A percentile compares a stretch with the other conserved stretches of the same genome.
phyloP scores from a whole-genome alignment of 208 protist genomes.

The Kentomonas sorsogonicus region DNA sequence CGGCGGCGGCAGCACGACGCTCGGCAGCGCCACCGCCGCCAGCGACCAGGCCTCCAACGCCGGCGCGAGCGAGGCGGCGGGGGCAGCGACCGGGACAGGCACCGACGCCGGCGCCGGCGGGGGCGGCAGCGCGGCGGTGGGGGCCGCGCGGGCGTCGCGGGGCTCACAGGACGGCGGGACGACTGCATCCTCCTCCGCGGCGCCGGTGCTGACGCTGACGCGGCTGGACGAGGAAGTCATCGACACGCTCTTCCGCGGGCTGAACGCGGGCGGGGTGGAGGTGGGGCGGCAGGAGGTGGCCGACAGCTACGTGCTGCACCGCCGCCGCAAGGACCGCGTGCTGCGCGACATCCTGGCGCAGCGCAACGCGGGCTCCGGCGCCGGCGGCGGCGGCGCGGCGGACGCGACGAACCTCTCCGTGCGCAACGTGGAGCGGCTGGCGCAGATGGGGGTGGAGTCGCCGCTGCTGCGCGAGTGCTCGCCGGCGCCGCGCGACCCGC shows the following conservation, averaged over 20 bases:
- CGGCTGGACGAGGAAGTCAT: constrained; percentile 21
- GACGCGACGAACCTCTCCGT: background rate
- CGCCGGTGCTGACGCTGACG: constrained; percentile 10
- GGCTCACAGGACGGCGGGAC: too few relatives aligned
- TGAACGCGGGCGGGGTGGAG: constrained; percentile 12
- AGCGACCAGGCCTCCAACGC: too few relatives aligned
- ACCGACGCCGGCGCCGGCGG: too few relatives aligned
- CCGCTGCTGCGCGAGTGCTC: constrained; percentile 4
- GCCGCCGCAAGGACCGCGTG: constrained; percentile 19
- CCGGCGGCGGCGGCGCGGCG: constrained; percentile 12
- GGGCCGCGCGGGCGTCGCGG: too few relatives aligned
- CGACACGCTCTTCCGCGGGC: constrained; percentile 16
- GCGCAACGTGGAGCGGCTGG: constrained; percentile 3
- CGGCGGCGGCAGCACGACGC: too few relatives aligned
- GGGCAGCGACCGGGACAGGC: too few relatives aligned
- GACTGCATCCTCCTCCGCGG: too few relatives aligned
- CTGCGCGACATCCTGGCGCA: constrained; percentile 19
- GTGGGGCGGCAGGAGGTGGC: constrained; percentile 17
- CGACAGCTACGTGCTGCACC: constrained; percentile 25
- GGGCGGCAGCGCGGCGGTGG: too few relatives aligned
- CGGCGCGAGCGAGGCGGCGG: too few relatives aligned
- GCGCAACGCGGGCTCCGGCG: background rate
- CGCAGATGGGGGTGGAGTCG: background rate
- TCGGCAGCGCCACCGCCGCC: too few relatives aligned
- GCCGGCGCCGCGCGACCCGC: background rate